phyloP scores from a whole-genome alignment of 108 stramenopile genomes.

The Licmophora abbreviata region DNA sequence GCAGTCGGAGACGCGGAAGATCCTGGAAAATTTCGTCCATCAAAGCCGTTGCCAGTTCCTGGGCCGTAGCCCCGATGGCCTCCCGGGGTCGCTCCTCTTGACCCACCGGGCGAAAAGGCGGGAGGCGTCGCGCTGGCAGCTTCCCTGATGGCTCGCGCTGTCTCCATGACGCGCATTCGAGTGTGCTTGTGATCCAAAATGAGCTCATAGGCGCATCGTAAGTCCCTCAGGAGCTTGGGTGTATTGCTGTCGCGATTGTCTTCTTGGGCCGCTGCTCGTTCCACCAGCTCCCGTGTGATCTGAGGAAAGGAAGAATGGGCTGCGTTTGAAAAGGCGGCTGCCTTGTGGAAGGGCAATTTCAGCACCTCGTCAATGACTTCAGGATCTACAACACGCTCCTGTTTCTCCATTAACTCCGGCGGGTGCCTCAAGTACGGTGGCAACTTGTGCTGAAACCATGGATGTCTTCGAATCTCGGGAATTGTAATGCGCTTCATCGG shows the following conservation, averaged over 20 bases:
- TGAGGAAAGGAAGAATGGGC: constrained; percentile 12
- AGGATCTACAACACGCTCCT: constrained; percentile 83
- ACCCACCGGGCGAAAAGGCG: constrained; percentile 81
- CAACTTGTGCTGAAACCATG: constrained; percentile 97
- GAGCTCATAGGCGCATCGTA: constrained; percentile 95
- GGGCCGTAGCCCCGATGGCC: constrained; percentile 37
- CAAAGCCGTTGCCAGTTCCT: constrained; percentile 35
- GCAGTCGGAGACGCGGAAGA: constrained; percentile 34
- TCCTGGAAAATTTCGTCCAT: constrained; percentile 27
- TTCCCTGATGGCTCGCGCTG: constrained; percentile 83
- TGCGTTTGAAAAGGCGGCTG: too few species aligned
- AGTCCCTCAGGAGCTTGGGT: constrained; percentile 76
- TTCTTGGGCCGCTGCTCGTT: constrained; percentile 69
- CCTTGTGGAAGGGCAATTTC: constrained; percentile 84
- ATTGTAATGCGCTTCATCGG: constrained; percentile 99
- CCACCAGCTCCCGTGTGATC: constrained; percentile 75
- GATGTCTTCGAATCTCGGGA: constrained; percentile 93
- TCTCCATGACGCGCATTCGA: constrained; percentile 89
- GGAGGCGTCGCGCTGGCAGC: constrained; percentile 88
- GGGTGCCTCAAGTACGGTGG: constrained; percentile 94
- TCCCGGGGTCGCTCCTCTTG: constrained; percentile 79
- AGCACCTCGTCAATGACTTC: constrained; percentile 89
- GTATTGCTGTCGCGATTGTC: constrained; percentile 76
- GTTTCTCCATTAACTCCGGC: constrained; percentile 93
- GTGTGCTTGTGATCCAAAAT: constrained; percentile 96